Evolutionary conservation across 257 asterid genomes (phyloP).

Genomic region (Craterostigma plantagineum): DNA sequence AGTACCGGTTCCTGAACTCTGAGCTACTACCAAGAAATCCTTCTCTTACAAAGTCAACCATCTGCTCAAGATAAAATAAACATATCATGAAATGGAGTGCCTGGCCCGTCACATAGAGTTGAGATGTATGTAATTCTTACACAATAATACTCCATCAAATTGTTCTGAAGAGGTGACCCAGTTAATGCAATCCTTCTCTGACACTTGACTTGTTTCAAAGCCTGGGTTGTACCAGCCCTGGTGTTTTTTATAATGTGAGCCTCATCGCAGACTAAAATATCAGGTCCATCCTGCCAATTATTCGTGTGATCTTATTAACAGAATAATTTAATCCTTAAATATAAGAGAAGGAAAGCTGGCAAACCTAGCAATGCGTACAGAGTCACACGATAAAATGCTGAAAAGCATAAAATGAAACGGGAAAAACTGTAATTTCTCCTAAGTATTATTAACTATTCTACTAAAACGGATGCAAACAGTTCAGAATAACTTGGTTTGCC

Average conservation of each 20-base stretch:
- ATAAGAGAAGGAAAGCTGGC: no score
- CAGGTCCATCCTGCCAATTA: conserved; percentile 71
- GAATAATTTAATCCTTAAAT: no score
- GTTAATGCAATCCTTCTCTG: conserved; percentile 98
- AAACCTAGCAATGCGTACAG: no score
- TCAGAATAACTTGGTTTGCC: no score
- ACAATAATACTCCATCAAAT: conserved; percentile 96
- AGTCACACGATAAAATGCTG: no score
- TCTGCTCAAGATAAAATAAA: conserved; percentile 31
- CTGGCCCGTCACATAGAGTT: not conserved
- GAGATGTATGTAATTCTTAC: conserved; percentile 34
- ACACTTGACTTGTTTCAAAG: conserved; percentile 88
- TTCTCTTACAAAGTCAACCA: conserved; percentile 98
- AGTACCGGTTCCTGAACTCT: conserved; percentile 88
- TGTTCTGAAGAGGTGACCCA: conserved; percentile 98
- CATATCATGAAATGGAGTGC: not conserved
- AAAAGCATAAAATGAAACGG: no score
- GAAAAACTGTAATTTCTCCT: no score
- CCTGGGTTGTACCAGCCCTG: conserved; percentile 87
- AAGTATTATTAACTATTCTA: no score
- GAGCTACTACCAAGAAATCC: conserved; percentile 98
- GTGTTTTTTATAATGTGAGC: conserved; percentile 97
- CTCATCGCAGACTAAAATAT: conserved; percentile 91
- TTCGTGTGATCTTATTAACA: no score
- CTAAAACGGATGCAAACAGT: no score